Base-by-base conservation (phyloP, 371 early-diverging fungal species). In the Actinomortierella ambigua region DNA sequence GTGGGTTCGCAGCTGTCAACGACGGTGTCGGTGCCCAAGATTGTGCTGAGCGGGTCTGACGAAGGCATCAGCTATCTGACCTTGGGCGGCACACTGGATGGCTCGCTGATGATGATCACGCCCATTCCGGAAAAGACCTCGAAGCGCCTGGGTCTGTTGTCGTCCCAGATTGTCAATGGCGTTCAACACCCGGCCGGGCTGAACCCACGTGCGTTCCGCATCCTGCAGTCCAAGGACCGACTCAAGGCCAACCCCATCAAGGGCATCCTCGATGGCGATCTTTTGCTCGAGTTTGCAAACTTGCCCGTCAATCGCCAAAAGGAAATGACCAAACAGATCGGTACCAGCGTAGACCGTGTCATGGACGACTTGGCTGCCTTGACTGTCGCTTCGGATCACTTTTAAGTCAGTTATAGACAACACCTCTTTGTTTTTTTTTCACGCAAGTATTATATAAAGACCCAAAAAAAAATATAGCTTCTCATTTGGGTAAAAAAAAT, bases 101-200 rank as follows among this genome's bases (percentile, higher is more conserved):
- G 95, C 24, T 81, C 88, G 8, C 77, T 96, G 23, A 77, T 77
- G 3, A 79, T 88, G 50, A 76, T 94, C n/a, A 77, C 91, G 0
- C 94, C 97, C 17, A 84, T 97, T 23, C 82, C 93, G 0, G 99
- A 98, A 77, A 93, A 90, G 75, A 84, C 89, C 14, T 98, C 90
- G 78, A 96, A 95, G 75, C 89, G 98, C 20, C 63, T 95, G 14
- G 85, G 85, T 39, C 84, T 88, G 3, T 57, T 96, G 18, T 90
- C 88, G 57, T 86, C 91, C 29, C 89, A 90, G 29, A 79, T 98
- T 61, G 90, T 94, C 18, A 92, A 89, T 61, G 83, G 87, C 22
- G 55, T 94, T 0, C 91, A 89, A 55, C 95, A 93, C 59, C 78
- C 87, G 24, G 96, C 95, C 7, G 98, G 96, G 11, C 75, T 99